These are phyloP conservation scores for Apiospora kogelbergensis DNA, from an alignment of 2,329 filamentous ascomycete species.

Conservation along the genomic window DNA sequence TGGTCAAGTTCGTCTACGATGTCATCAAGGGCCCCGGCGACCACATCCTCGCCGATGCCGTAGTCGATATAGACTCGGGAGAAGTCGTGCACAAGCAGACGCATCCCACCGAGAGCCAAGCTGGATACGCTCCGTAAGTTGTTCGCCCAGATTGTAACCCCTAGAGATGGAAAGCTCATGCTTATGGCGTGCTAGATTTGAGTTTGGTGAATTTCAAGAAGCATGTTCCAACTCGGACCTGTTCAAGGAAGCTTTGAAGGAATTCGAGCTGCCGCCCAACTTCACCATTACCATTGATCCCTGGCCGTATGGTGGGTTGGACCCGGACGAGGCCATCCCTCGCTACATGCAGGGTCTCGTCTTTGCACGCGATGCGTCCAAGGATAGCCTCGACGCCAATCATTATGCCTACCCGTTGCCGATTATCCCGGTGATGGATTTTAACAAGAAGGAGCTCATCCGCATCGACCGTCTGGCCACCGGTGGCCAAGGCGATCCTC, in stretches of 20 bases:
- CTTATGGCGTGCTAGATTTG: constrained; percentile 18
- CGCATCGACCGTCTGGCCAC: constrained; percentile 58
- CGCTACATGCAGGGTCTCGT: constrained; percentile 52
- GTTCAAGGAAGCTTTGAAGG: constrained; percentile 47
- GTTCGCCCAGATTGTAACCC: not conserved
- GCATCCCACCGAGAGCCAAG: constrained; percentile 33
- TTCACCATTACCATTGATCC: constrained; percentile 48
- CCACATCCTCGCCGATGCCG: constrained; percentile 35
- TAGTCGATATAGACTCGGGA: constrained; percentile 37
- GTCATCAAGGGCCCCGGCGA: constrained; percentile 31
- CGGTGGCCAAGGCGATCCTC: constrained; percentile 41
- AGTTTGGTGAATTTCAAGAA: constrained; percentile 41
- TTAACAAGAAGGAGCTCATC: constrained; percentile 52
- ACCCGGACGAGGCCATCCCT: constrained; percentile 37
- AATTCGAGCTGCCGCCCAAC: constrained; percentile 46
- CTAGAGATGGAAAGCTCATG: not conserved
- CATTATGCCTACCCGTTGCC: constrained; percentile 64
- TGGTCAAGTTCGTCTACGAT: constrained; percentile 47
- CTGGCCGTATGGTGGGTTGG: constrained; percentile 65
- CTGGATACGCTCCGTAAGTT: constrained; percentile 36
- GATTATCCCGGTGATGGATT: constrained; percentile 59
- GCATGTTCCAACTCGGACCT: constrained; percentile 41
- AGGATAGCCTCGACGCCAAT: constrained; percentile 54
- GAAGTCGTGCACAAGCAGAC: constrained; percentile 27
- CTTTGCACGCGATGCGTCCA: constrained; percentile 43